phyloP scores from a whole-genome alignment of 192 early-diverging fungal genomes.

The Backusella tarrabulga region DNA sequence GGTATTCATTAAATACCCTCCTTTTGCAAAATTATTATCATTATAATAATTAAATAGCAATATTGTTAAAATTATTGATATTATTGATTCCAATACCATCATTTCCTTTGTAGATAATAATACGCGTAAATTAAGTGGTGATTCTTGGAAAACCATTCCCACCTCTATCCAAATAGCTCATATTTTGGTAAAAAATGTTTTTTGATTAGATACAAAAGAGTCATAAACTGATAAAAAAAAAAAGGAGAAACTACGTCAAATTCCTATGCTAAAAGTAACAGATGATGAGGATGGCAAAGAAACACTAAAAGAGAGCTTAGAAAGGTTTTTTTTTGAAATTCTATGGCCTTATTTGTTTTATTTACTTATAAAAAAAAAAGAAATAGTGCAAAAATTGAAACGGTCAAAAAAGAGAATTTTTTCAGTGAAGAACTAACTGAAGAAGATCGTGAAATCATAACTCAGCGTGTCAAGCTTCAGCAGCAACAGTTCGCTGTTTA shows the following conservation, averaged over 20 bases:
- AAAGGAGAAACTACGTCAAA: not conserved
- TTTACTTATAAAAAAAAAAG: not conserved
- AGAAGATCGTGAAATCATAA: conserved; percentile 83
- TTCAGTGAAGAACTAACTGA: conserved; percentile 88
- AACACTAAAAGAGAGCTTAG: conserved; percentile 9
- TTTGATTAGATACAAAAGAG: not conserved
- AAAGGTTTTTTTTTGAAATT: conserved; percentile 10
- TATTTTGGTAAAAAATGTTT: conserved; percentile 9
- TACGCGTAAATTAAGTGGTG: not conserved
- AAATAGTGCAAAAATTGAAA: conserved; percentile 67
- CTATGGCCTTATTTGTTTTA: not conserved
- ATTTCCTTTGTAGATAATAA: not conserved
- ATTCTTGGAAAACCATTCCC: not conserved
- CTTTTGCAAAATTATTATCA: not conserved
- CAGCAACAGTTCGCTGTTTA: conserved; percentile 84
- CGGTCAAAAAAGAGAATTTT: conserved; percentile 77
- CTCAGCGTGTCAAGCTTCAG: conserved; percentile 84
- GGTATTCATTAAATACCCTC: not conserved
- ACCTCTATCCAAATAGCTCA: not conserved
- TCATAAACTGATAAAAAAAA: not conserved
- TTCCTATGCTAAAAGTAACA: not conserved
- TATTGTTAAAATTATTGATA: not conserved
- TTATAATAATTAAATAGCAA: not conserved
- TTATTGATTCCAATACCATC: not conserved
- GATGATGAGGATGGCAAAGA: not conserved